A percentile compares a stretch with the other conserved stretches of the same genome.
phyloP scores from a whole-genome alignment of 1,284 basidiomycete genomes.

The Macrocystidia cucumis region DNA sequence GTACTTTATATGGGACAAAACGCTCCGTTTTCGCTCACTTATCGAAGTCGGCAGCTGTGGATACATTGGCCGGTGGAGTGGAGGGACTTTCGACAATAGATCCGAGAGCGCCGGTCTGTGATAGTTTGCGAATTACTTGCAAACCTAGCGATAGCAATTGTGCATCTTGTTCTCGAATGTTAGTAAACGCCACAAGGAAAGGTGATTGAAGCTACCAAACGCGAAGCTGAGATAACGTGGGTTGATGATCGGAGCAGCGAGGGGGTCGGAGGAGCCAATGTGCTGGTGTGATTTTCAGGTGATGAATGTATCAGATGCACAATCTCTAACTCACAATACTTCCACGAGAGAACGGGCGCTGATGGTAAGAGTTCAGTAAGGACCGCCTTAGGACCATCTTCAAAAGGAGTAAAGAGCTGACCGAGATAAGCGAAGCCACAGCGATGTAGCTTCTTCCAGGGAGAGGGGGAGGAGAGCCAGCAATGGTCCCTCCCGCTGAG shows the following conservation, averaged over 20 bases:
- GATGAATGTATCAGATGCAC: too few relatives aligned
- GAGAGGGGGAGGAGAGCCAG: not conserved
- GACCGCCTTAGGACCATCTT: too few relatives aligned
- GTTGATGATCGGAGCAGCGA: slow-evolving; percentile 31
- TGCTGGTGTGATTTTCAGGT: slow-evolving; percentile 16
- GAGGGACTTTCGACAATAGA: not conserved
- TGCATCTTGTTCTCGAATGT: not conserved
- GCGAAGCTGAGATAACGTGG: slow-evolving; percentile 17
- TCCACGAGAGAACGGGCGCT: slow-evolving; percentile 1
- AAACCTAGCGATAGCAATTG: not conserved
- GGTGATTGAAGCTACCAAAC: slow-evolving; percentile 1
- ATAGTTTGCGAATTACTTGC: not conserved
- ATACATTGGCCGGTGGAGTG: not conserved
- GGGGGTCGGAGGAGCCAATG: slow-evolving; percentile 27
- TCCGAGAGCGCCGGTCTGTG: not conserved
- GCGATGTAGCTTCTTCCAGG: not conserved
- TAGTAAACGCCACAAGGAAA: not conserved
- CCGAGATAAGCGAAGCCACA: not conserved
- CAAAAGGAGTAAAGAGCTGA: not conserved
- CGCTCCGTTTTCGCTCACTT: too few relatives aligned
- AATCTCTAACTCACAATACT: not conserved
- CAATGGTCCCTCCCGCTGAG: not conserved
- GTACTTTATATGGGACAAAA: not conserved
- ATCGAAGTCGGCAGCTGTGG: not conserved
- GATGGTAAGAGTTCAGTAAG: not conserved